phyloP scores from a whole-genome alignment of 2,329 filamentous ascomycete species.

The Thelonectria olida region DNA sequence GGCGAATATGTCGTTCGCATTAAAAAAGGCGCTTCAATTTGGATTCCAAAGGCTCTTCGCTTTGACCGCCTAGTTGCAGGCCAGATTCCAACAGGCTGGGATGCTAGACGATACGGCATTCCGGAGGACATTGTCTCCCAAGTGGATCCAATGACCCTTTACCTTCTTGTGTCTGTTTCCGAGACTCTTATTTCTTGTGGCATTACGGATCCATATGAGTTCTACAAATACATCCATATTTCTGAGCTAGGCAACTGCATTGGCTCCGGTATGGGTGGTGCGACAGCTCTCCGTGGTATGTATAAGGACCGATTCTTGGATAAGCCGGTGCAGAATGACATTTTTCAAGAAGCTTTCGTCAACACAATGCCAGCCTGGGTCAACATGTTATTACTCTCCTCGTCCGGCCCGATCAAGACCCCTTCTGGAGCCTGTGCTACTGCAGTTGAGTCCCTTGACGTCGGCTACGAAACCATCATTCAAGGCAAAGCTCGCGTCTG shows the following conservation, averaged over 20 bases:
- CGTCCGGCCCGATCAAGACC: constrained; percentile 97
- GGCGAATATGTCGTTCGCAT: constrained; percentile 94
- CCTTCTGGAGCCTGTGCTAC: constrained; percentile 98
- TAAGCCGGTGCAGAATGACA: constrained; percentile 97
- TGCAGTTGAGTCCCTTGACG: constrained; percentile 95
- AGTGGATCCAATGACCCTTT: constrained; percentile 95
- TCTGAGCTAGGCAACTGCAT: constrained; percentile 98
- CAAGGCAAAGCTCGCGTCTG: constrained; percentile 98
- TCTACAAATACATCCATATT: constrained; percentile 99
- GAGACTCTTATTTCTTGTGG: constrained; percentile 91
- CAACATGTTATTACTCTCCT: constrained; percentile 97
- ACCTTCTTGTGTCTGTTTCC: constrained; percentile 91
- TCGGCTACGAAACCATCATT: constrained; percentile 97
- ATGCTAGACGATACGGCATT: constrained; percentile 94
- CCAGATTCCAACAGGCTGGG: constrained; percentile 96
- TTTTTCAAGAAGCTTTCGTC: constrained; percentile 99
- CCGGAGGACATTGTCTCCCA: constrained; percentile 98
- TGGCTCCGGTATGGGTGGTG: constrained; percentile 97
- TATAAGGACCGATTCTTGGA: constrained; percentile 98
- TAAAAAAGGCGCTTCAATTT: constrained; percentile 92
- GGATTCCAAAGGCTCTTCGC: constrained; percentile 95
- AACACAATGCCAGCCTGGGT: constrained; percentile 99
- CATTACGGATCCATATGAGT: constrained; percentile 99
- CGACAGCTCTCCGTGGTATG: constrained; percentile 92
- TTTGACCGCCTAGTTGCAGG: constrained; percentile 98